phyloP scores from a whole-genome alignment of 148 eudicot species.

The Agrostemma githago region DNA sequence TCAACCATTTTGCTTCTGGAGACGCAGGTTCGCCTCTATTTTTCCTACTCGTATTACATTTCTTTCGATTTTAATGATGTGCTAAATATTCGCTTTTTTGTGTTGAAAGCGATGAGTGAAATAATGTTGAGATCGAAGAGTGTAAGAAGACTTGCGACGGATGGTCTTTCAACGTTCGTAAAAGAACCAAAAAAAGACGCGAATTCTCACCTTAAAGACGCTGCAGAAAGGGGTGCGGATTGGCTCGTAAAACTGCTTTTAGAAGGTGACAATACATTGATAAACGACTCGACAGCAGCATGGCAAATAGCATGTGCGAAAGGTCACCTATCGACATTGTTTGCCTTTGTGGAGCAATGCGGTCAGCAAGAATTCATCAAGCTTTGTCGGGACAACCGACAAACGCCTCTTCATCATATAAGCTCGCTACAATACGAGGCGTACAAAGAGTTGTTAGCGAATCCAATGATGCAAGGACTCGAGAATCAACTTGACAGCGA shows the following conservation, averaged over 20 bases:
- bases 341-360: neutral
- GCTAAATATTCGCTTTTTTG: neutral
- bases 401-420: conserved; percentile 19
- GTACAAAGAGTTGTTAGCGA: neutral
- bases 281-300: neutral
- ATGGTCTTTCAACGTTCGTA: conserved; percentile 7
- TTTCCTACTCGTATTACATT: too few species aligned
- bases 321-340: conserved; percentile 9
- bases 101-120: conserved; percentile 1
- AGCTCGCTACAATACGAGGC: neutral
- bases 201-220: conserved; percentile 2
- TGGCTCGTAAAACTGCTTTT: conserved; percentile 16
- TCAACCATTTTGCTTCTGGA: conserved; percentile 9
- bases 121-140: neutral
- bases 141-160: neutral
- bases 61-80: neutral
- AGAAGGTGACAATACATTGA: conserved; percentile 2
- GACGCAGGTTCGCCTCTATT: neutral
- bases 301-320: conserved; percentile 16
- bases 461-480: conserved; percentile 1
- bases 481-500: conserved; percentile 3
- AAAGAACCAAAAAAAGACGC: conserved; percentile 4
- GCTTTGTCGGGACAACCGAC: neutral
- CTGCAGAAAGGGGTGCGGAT: conserved; percentile 2
- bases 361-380: neutral